Base-by-base conservation (phyloP, 768 basidiomycete species). In the Suillus hirtellus region DNA sequence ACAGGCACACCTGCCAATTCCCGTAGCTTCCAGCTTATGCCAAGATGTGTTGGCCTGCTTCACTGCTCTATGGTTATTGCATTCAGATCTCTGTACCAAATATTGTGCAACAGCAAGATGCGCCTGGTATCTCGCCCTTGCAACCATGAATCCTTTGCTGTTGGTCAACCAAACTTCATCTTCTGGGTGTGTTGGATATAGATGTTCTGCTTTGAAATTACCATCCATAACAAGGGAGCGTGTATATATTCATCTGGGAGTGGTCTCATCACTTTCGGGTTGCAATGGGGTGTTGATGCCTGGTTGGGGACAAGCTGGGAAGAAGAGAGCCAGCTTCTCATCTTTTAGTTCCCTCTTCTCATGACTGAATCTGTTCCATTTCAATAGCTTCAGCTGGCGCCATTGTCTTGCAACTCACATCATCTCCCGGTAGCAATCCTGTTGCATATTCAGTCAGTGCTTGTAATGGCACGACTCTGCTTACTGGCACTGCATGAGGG, bases 1-100 rank as follows among this genome's bases (percentile, higher is more conserved):
- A 60, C 74, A 78, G 1, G 72, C 72, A 56, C 63, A 63, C 2
- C 72, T 73, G 4, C 74, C 73, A 14, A 76, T 68, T 11, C 76
- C 72, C 10, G 71, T 74, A 2, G 63, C 64, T 46, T 69, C 66
- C 0, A 72, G 60, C 21, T 74, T 67, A n/a, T 61, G 64, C 6
- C 62, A 31, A 5, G 49, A 63, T 4, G 54, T 43, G 37, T 66
- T 61, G 34, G 67, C 63, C 12, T 63, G 42, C 53, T 69, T 72
- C 3, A 71, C 62, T 0, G 66, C 71, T 27, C 50, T 54, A 44
- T 71, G 64, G 44, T 68, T 67, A 24, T 63, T 68, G 56, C 68
- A 71, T 21, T 40, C 27, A 0, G 60, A 63, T 53, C 59, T 49
- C 66, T 72, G 21, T 0, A 9, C 10, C 3, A 1, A 21, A 11